A percentile compares a stretch with the other conserved stretches of the same genome.
Conservation (phyloP, 2,329 filamentous ascomycete genomes). For the Pseudogymnoascus sp. region DNA sequence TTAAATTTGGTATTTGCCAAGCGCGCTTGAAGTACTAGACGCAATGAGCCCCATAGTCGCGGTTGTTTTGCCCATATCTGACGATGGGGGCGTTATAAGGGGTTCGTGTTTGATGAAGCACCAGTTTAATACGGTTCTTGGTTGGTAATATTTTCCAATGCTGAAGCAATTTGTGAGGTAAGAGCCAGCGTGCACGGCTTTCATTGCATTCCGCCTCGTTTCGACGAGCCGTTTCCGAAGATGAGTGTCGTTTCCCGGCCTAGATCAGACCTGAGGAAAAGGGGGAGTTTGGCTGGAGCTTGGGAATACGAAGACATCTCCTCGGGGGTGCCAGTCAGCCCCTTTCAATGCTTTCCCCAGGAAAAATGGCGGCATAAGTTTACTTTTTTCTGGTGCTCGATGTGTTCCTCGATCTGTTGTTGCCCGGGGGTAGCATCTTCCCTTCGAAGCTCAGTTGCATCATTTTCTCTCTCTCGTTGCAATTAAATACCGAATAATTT, state of each 20-base stretch:
- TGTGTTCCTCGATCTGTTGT: not conserved
- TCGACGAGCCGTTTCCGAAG: not conserved
- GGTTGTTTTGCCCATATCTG: conserved; percentile 4
- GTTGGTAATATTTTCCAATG: not conserved
- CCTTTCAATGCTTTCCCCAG: not conserved
- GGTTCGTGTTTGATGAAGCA: not conserved
- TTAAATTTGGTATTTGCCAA: conserved; percentile 2
- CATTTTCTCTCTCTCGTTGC: not conserved
- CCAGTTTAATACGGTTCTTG: not conserved
- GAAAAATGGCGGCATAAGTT: not conserved
- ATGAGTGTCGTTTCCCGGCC: not conserved
- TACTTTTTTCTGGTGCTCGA: not conserved
- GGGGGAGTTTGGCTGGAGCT: not conserved
- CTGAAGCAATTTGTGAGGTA: not conserved
- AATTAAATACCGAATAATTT: not conserved
- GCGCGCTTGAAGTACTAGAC: not conserved
- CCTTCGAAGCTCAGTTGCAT: not conserved
- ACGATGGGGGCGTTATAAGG: not conserved
- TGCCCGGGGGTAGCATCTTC: not conserved
- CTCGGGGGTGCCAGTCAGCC: not conserved
- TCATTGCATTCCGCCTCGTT: not conserved
- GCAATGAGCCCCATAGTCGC: not conserved
- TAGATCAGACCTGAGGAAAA: not conserved
- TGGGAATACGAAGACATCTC: not conserved
- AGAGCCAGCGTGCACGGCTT: not conserved